phyloP scores from a whole-genome alignment of 306 rosid genomes.

The Quercus rubra region DNA sequence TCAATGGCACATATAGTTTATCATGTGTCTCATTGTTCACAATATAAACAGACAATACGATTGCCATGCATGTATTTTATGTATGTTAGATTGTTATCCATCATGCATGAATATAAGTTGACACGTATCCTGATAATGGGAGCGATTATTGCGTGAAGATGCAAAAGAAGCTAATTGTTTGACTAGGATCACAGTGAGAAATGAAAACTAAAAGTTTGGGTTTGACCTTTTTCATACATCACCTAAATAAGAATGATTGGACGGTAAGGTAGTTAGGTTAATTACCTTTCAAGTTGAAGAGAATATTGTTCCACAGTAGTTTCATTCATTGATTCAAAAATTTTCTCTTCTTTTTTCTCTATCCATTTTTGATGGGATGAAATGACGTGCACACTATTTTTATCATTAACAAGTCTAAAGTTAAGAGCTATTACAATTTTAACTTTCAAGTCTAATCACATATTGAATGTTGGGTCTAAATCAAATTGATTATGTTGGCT shows the following conservation, averaged over 20 bases:
- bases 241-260: slow-evolving; percentile 7
- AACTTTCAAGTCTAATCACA: neutral
- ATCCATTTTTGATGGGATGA: too few relatives aligned
- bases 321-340: neutral
- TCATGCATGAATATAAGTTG: neutral
- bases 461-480: neutral
- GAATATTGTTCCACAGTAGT: neutral
- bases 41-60: too few relatives aligned
- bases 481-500: too few relatives aligned
- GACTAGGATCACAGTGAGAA: neutral
- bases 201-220: neutral
- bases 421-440: neutral
- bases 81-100: neutral
- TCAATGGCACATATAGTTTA: neutral
- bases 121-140: neutral
- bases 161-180: neutral
- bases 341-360: neutral
- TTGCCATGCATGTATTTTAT: neutral
- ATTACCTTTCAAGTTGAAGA: neutral
- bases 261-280: slow-evolving; percentile 11
- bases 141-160: neutral
- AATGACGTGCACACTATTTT: too few relatives aligned
- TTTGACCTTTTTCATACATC: slow-evolving; percentile 5
- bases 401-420: neutral
- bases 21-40: neutral